A percentile compares a stretch with the other conserved stretches of the same genome.
phyloP scores from a whole-genome alignment of 2,329 filamentous ascomycete genomes.

The Sporothrix mexicana region DNA sequence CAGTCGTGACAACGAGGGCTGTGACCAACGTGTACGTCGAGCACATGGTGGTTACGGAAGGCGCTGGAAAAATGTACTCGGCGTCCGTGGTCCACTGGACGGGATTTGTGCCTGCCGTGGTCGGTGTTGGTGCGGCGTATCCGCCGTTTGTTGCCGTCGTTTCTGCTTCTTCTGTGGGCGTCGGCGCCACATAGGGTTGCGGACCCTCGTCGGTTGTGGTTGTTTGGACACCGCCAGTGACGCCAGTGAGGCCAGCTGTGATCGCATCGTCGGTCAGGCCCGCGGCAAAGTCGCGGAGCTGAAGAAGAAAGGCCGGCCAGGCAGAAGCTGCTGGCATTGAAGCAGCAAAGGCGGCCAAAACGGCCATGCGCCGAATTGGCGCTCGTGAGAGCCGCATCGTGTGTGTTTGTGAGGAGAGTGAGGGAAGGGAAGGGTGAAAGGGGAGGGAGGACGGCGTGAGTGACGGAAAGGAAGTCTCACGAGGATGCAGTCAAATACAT shows the following conservation, averaged over 20 bases:
- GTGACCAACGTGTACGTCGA: background rate
- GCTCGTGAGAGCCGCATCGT: slow-evolving; percentile 25
- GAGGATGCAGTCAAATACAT: slow-evolving; percentile 11
- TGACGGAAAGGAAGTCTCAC: background rate
- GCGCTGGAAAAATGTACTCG: background rate
- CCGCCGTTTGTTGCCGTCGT: background rate
- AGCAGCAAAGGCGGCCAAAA: background rate
- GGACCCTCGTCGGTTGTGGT: background rate
- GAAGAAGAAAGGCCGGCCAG: slow-evolving; percentile 16
- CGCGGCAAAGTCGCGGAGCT: background rate
- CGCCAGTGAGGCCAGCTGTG: background rate
- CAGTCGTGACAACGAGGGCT: background rate
- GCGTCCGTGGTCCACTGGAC: background rate
- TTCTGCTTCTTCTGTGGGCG: background rate
- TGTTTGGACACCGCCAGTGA: background rate
- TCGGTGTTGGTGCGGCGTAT: background rate
- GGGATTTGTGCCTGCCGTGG: background rate
- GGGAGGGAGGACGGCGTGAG: background rate
- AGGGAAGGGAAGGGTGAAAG: background rate
- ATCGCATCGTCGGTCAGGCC: background rate
- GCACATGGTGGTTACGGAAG: background rate
- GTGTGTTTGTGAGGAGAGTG: background rate
- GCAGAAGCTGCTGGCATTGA: background rate
- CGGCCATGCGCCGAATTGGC: slow-evolving; percentile 13
- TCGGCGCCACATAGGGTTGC: background rate